phyloP scores from a whole-genome alignment of 2,329 filamentous ascomycete genomes.

The Sclerotinia sclerotiorum region DNA sequence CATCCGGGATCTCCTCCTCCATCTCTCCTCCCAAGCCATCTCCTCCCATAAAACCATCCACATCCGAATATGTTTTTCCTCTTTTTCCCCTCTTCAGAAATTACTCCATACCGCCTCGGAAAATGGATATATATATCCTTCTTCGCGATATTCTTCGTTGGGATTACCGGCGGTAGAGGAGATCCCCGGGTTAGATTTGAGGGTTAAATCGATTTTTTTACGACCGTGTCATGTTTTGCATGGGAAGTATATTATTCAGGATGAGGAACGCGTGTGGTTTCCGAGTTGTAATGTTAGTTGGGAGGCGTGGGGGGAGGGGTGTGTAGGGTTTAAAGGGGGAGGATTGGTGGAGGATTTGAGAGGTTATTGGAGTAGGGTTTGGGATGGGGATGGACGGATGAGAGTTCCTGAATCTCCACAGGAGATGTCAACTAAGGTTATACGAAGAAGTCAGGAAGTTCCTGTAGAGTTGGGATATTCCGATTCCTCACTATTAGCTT shows the following conservation, averaged over 20 bases:
- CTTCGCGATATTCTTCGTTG: conserved; percentile 55
- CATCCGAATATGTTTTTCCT: conserved; percentile 74
- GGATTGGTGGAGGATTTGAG: conserved; percentile 51
- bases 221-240: conserved; percentile 84
- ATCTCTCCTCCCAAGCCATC: conserved; percentile 54
- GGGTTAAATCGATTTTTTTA: conserved; percentile 76
- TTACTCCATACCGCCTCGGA: conserved; percentile 67
- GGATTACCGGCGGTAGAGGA: conserved; percentile 59
- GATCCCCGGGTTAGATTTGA: conserved; percentile 62
- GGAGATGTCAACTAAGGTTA: not conserved
- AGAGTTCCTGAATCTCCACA: not conserved
- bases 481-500: conserved; percentile 49
- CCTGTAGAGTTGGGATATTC: conserved; percentile 56
- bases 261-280: conserved; percentile 64
- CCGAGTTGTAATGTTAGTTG: conserved; percentile 84
- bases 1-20: conserved; percentile 47
- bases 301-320: conserved; percentile 85
- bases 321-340: conserved; percentile 61
- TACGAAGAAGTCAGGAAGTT: conserved; percentile 56
- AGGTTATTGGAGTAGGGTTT: conserved; percentile 18
- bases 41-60: conserved; percentile 29
- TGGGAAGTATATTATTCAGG: conserved; percentile 76
- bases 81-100: conserved; percentile 69
- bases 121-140: conserved; percentile 60
- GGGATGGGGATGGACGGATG: conserved; percentile 19